Evolutionary conservation across 2,329 filamentous ascomycete genomes (phyloP), one percentile per base, ranked within the genome.

Genomic region (Colletotrichum liriopes): DNA sequence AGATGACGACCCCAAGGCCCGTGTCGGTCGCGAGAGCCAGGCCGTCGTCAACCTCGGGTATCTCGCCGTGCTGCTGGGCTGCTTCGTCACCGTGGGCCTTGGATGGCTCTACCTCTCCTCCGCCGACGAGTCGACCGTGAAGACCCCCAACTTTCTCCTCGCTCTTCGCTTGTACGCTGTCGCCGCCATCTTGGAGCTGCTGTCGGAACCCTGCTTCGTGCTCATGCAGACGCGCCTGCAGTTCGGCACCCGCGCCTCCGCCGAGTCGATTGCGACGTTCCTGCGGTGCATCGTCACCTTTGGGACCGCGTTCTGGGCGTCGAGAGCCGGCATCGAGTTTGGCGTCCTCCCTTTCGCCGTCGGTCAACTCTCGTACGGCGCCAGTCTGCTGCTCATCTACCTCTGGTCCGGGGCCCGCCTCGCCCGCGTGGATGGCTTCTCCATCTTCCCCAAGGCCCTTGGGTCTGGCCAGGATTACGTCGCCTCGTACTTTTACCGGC

Each of bases 21-120:
- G 80, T 49, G 76, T 81, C 72, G 74, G 76, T 4, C 80, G 78
- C 65, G 86, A 85, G 71, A 85, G 89, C 14, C 96, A 98, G 81
- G 91, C 93, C 2, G 92, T 96, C 54, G 89, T 98, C 82, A 99
- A 99, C 78, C 86, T 98, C 49, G 93, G 95, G 1, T 97, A 97
- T 80, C 83, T 98, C 29, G 90, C 94, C 29, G 86, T 97, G 18
- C 80, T 86, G 0, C 85, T 96, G 0, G 95, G 95, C 0, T 76
- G 91, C 14, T 82, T 90, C 0, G 87, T 95, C 43, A 90, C 93
- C 1, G 80, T 89, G 18, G 78, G 87, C 0, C 85, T 98, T 2
- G 93, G 91, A 18, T 85, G 87, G 79, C 85, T 92, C 65, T 98
- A 97, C 81, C 83, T 93, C 20, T 85, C 84, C 4, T 89, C 87